Percentiles rank a stretch among this genome's conserved stretches.
Conservation (phyloP, 306 rosid genomes). For the Prosopis cineraria region DNA sequence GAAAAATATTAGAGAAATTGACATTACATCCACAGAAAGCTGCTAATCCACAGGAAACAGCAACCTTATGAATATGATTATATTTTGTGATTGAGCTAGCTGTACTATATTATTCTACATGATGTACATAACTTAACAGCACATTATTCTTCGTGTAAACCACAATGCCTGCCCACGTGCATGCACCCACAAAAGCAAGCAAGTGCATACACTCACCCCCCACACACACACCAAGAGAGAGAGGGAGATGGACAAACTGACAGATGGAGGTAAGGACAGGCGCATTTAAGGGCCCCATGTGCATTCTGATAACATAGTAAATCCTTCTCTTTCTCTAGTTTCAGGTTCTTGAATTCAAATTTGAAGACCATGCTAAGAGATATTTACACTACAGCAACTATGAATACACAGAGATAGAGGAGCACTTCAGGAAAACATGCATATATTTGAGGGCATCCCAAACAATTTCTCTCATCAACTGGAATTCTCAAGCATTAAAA, state of each 20-base stretch:
- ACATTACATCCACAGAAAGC: constrained; percentile 16
- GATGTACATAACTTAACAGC: neutral
- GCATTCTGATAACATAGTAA: neutral
- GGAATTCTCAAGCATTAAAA: neutral
- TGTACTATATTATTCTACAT: neutral
- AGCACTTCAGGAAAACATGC: constrained; percentile 8
- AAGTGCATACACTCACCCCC: neutral
- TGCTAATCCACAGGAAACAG: constrained; percentile 21
- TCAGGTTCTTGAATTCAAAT: neutral
- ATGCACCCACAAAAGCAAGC: no score
- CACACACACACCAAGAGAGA: neutral
- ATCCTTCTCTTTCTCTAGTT: neutral
- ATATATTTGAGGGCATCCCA: constrained; percentile 10
- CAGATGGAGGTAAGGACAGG: neutral
- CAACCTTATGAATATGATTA: neutral
- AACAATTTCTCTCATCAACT: neutral
- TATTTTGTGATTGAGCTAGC: neutral
- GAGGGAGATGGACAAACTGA: neutral
- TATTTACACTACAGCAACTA: constrained; percentile 15
- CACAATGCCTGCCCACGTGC: neutral
- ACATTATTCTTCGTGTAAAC: neutral
- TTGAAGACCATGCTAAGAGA: constrained; percentile 9
- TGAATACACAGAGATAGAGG: constrained; percentile 11
- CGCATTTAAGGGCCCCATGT: no score
- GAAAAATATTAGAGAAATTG: constrained; percentile 14